Evolutionary conservation across 495 filamentous ascomycete genomes (phyloP), one percentile per base, ranked within the genome.

Genomic region (Aspergillus funiculosus): DNA sequence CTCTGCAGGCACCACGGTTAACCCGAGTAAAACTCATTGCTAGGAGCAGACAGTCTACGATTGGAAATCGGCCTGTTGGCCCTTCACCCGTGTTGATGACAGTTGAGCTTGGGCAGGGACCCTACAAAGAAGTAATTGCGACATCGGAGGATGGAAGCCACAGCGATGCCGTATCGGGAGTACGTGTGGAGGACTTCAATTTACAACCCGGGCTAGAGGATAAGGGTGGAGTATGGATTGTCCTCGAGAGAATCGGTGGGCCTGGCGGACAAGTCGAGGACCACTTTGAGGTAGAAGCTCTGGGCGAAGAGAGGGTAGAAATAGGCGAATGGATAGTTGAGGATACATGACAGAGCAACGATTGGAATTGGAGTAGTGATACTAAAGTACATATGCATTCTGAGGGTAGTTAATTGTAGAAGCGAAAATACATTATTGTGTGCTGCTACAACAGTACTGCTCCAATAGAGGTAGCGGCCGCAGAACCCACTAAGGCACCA

Each of bases 181-280:
- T 94, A 22, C 73, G 87, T 7, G 83, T 82, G 0, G 68, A 73
- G 9, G 85, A 89, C 49, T 72, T 89, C 42, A 81, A 89, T 69
- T 54, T 95, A 22, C 72, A 74, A 9, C 85, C 85, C 0, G 64
- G 63, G 15, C 63, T 71, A 38, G 61, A 71, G 29, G 50, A 53
- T 2, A 52, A 49, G 9, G 71, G 71, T n/a, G 78, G 80, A 14
- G 59, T 89, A 13, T 87, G 84, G 83, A 63, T 95, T 45, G 84
- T 95, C 10, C 66, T 95, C 46, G 88, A 94, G 61, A 73, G 86
- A 46, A 69, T 85, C 37, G 84, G 80, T 39, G 61, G 71, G 25
- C 69, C 69, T 26, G 72, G 63, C 13, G 64, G 63, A 34, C 67
- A 71, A 34, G 68, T 68, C 22, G 70, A 70, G 34, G 80, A 80